Base-by-base conservation (phyloP, 371 early-diverging fungal species). In the Rhizopus microsporus region DNA sequence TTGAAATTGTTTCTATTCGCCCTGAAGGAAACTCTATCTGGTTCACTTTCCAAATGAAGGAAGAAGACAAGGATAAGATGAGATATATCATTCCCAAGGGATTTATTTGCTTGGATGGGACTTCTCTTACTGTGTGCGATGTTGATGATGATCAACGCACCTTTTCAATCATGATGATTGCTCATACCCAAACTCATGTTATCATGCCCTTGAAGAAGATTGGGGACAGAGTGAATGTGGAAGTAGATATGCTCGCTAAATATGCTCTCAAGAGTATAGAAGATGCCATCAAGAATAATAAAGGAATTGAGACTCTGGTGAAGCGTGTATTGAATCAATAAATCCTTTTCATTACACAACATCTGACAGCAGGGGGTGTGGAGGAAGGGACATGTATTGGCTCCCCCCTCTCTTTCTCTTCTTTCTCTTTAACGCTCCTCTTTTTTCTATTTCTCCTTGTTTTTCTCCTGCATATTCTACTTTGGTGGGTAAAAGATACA, bases 181-280 rank as follows among this genome's bases (percentile, higher is more conserved):
- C 95, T 7, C 88, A 97, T 71, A 96, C 97, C 1, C 96, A 93
- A 74, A 66, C 72, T 16, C 81, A 89, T 40, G 93, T 95, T 1
- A 88, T 93, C 33, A 84, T 97, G 86, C 88, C 94, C 3, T 56
- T 60, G 15, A 90, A 90, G 68, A 72, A 80, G 32, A 65, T 86
- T 4, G 96, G 95, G 3, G 88, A 84, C 35, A 70, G 69, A 42
- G 93, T 97, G 59, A 98, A 98, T 69, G 77, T 98, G 32, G 98
- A 98, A 75, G 96, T 95, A 4, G 98, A 98, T 69, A 95, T 96
- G 90, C 75, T 97, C 62, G 95, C 94, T 58, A 98, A 98, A 67
- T 96, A 96, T 70, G 93, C 95, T 29, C 92, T 91, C 65, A 91
- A 85, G 62, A 83, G 88, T 33, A 75, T 91, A 37, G 80, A 78